Evolutionary conservation across 2,329 filamentous ascomycete genomes (phyloP).

Genomic region (Microcyclosporella mali): DNA sequence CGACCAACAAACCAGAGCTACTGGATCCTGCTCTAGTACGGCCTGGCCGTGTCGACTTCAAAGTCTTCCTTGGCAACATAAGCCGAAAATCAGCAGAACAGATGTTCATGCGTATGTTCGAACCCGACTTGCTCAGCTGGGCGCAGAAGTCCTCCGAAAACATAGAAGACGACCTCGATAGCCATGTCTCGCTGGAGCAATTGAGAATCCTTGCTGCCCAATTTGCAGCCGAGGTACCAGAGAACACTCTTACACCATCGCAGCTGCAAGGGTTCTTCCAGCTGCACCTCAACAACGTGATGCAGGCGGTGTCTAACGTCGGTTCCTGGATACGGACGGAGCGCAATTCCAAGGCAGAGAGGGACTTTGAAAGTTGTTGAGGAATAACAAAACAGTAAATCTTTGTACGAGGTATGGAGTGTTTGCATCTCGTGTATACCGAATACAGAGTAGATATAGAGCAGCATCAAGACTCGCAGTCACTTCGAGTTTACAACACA

Average conservation of each 20-base stretch:
- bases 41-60: slow-evolving; percentile 59
- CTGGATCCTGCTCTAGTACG: slow-evolving; percentile 67
- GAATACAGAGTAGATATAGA: no score
- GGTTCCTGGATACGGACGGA: slow-evolving; percentile 17
- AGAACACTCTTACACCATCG: slow-evolving; percentile 20
- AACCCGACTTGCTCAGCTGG: slow-evolving; percentile 17
- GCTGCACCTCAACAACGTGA: slow-evolving; percentile 17
- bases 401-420: neutral
- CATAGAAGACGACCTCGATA: slow-evolving; percentile 10
- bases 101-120: slow-evolving; percentile 25
- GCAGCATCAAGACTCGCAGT: no score
- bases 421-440: no score
- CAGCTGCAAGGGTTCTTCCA: slow-evolving; percentile 24
- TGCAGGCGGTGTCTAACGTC: slow-evolving; percentile 15
- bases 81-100: slow-evolving; percentile 15
- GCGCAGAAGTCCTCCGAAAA: neutral
- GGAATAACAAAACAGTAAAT: no score
- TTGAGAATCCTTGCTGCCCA: slow-evolving; percentile 15
- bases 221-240: slow-evolving; percentile 19
- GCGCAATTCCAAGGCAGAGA: slow-evolving; percentile 3
- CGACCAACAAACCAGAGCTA: slow-evolving; percentile 65
- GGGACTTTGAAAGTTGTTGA: slow-evolving; percentile 4
- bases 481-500: no score
- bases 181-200: slow-evolving; percentile 19
- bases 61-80: slow-evolving; percentile 21